Conservation (phyloP, 2,329 filamentous ascomycete species). For the Fusarium sp. region DNA sequence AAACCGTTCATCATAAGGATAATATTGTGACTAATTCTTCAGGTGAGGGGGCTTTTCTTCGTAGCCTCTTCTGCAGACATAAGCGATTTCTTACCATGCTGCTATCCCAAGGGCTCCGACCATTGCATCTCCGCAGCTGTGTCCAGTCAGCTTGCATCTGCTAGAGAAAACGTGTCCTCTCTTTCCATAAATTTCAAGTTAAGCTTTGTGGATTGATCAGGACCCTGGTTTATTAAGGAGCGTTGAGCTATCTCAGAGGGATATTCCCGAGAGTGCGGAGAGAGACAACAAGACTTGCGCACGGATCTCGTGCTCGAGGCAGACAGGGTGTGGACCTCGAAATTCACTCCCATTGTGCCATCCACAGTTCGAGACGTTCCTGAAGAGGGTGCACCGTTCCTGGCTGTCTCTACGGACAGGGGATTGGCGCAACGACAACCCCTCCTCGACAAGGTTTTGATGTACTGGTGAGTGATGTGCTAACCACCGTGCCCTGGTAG, state of each 20-base stretch:
- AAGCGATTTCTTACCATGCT: not conserved
- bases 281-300: constrained; percentile 20
- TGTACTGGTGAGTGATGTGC: constrained; percentile 11
- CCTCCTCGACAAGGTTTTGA: constrained; percentile 32
- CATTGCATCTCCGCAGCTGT: not conserved
- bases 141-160: not conserved
- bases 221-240: not conserved
- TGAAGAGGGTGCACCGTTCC: constrained; percentile 28
- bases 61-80: not conserved
- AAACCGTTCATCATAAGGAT: not conserved
- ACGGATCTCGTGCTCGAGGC: constrained; percentile 24
- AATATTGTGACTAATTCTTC: not conserved
- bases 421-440: constrained; percentile 29
- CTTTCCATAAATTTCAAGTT: not conserved
- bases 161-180: not conserved
- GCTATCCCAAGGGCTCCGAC: not conserved
- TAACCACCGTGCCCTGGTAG: constrained; percentile 11
- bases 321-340: constrained; percentile 13
- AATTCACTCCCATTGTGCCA: constrained; percentile 14
- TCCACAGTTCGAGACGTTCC: constrained; percentile 26
- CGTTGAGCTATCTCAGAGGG: constrained; percentile 17
- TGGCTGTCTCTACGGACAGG: constrained; percentile 6
- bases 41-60: not conserved
- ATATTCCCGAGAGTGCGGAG: not conserved
- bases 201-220: not conserved